Base-by-base conservation (phyloP, 192 early-diverging fungal genomes). In the Phycomyces blakesleeanus region DNA sequence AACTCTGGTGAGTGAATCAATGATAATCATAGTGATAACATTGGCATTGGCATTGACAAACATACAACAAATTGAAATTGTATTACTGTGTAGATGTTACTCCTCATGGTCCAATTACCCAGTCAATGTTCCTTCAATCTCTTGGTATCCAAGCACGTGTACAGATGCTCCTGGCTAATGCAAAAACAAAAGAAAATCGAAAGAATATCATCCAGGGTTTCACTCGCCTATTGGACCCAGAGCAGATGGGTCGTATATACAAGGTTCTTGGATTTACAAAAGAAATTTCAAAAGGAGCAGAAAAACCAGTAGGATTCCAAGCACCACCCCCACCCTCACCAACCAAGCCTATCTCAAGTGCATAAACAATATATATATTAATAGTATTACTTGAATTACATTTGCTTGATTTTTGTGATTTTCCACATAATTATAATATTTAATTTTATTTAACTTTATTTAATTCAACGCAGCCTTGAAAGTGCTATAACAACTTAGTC, bases 191-290 rank as follows among this genome's bases (percentile, higher is more conserved):
- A 2, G 72, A 76, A 11, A 61, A 75, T 37, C 82, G 84, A 22
- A 83, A 88, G 54, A 76, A 79, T 14, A 68, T 97, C 26, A 85
- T 91, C 34, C 69, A 77, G 11, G 81, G 85, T 24, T 91, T 85
- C 61, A 84, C 89, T 59, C 78, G 95, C 2, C 72, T 97, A 14
- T 82, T 92, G 0, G 86, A 92, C 22, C 85, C 85, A 9, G 66
- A 77, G 22, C 76, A 78, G 54, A 97, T 97, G 95, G 95, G 95
- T 7, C 82, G 83, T 38, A 84, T 92, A 39, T 97, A 97, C 73
- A 93, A 94, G 77, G 81, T 81, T 0, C 74, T 93, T 59, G 85
- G 87, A 0, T 73, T 73, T 63, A 16, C 65, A 12, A 67, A 73
- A 26, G 61, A 61, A 25, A 42, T 50, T 15, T 27, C 41, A 27